Conservation (phyloP, 768 basidiomycete species). For the Rhizopogon vulgaris region DNA sequence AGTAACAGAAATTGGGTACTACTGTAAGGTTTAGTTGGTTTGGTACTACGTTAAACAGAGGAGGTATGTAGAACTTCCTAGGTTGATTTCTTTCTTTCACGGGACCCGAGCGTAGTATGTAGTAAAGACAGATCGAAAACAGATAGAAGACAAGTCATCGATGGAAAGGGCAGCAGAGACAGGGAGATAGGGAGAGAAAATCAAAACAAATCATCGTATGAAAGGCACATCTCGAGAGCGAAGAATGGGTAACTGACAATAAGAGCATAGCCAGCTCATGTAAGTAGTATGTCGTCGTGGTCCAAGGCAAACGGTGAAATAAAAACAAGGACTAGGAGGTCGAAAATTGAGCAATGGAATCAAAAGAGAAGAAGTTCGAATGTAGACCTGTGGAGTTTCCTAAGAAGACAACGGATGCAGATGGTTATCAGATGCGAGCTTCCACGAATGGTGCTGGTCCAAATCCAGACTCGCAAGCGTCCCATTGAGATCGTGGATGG, state of each 20-base stretch:
- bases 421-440: conserved; percentile 11
- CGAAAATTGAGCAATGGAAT: conserved; percentile 14
- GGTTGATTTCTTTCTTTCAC: conserved; percentile 8
- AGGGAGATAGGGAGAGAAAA: conserved; percentile 12
- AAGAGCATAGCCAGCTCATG: conserved; percentile 26
- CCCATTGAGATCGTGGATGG: conserved; percentile 66
- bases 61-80: conserved; percentile 5
- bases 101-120: neutral
- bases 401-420: conserved; percentile 12
- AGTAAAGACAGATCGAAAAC: conserved; percentile 27
- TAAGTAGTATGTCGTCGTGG: conserved; percentile 22
- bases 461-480: conserved; percentile 72
- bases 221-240: conserved; percentile 31
- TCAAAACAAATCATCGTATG: conserved; percentile 29
- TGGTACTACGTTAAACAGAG: conserved; percentile 10
- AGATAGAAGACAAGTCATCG: conserved; percentile 9
- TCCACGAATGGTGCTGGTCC: conserved; percentile 37
- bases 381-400: conserved; percentile 9
- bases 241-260: conserved; percentile 23
- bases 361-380: conserved; percentile 14
- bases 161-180: conserved; percentile 8
- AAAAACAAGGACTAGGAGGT: conserved; percentile 12
- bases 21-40: conserved; percentile 1
- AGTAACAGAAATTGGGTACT: conserved; percentile 8
- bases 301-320: conserved; percentile 11